phyloP scores from a whole-genome alignment of 208 protist species.

The Trypanosoma lewisi region DNA sequence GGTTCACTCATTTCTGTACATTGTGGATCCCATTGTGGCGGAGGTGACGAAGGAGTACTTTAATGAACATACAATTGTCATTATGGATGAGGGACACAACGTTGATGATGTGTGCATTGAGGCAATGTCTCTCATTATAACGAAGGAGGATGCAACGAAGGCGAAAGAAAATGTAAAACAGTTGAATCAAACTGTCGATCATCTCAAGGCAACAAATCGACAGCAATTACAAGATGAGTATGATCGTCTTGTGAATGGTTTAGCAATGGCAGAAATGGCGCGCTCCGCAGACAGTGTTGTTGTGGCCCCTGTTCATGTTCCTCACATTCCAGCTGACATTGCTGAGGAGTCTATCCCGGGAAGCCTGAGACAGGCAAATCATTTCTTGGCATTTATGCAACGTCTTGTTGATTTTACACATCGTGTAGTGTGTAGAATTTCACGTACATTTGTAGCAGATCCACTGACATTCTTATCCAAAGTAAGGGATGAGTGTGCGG shows the following conservation, averaged over 20 bases:
- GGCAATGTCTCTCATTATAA: conserved; percentile 96
- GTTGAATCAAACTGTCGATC: conserved; percentile 62
- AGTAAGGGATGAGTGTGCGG: conserved; percentile 82
- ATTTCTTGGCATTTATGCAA: conserved; percentile 94
- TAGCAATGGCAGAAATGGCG: conserved; percentile 79
- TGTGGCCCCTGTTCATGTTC: conserved; percentile 14
- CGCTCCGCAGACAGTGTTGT: conserved; percentile 25
- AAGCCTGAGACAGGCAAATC: conserved; percentile 94
- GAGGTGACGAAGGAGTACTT: conserved; percentile 91
- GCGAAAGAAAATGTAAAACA: conserved; percentile 85
- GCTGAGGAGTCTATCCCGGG: conserved; percentile 95
- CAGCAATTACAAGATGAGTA: conserved; percentile 93
- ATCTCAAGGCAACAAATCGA: conserved; percentile 86
- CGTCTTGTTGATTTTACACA: conserved; percentile 95
- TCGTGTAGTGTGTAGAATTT: conserved; percentile 79
- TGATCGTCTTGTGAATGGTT: conserved; percentile 88
- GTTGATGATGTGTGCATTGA: conserved; percentile 99
- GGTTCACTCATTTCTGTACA: conserved; percentile 99
- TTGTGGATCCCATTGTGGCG: conserved; percentile 98
- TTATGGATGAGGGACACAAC: conserved; percentile 99
- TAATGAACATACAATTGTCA: conserved; percentile 95
- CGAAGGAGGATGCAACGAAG: conserved; percentile 81
- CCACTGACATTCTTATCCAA: conserved; percentile 87
- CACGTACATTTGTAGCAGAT: conserved; percentile 85
- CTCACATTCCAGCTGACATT: conserved; percentile 66